A percentile compares a stretch with the other conserved stretches of the same genome.
Conservation (phyloP, 78 protist species). For the Salpingoeca rosetta region DNA sequence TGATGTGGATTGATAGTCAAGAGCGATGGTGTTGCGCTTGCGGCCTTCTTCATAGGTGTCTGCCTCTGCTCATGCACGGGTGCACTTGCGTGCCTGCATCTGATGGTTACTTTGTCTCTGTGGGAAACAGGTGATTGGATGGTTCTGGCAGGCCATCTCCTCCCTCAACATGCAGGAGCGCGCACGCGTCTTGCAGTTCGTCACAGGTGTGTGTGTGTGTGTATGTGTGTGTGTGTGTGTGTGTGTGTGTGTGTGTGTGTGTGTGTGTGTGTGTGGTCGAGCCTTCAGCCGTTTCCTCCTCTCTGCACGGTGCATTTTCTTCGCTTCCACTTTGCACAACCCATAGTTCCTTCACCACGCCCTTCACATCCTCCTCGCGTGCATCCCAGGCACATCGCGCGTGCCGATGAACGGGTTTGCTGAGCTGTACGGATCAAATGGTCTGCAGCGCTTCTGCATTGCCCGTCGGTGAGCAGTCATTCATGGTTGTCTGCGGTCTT, state of each 20-base stretch:
- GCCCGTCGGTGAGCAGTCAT: not conserved
- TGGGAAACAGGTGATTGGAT: not conserved
- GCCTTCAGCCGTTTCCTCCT: not conserved
- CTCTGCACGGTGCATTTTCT: not conserved
- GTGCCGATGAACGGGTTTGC: conserved; percentile 72
- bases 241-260: not conserved
- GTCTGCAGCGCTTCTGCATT: not conserved
- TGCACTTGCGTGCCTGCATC: too few species aligned
- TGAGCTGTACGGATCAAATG: conserved; percentile 33
- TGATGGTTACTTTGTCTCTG: too few species aligned
- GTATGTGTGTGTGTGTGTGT: not conserved
- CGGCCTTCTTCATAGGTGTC: not conserved
- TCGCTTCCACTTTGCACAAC: too few species aligned
- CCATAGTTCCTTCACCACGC: too few species aligned
- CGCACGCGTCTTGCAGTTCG: conserved; percentile 76
- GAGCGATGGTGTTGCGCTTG: not conserved
- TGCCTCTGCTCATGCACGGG: not conserved
- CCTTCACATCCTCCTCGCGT: too few species aligned
- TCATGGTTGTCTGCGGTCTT: not conserved
- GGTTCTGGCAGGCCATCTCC: conserved; percentile 71
- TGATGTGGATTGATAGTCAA: too few species aligned
- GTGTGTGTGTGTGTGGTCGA: not conserved
- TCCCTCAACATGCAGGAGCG: conserved; percentile 45
- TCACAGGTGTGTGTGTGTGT: conserved; percentile 51
- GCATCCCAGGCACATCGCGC: conserved; percentile 24